Base-by-base conservation (phyloP, 306 rosid species). In the Elaeagnus macrophylla region DNA sequence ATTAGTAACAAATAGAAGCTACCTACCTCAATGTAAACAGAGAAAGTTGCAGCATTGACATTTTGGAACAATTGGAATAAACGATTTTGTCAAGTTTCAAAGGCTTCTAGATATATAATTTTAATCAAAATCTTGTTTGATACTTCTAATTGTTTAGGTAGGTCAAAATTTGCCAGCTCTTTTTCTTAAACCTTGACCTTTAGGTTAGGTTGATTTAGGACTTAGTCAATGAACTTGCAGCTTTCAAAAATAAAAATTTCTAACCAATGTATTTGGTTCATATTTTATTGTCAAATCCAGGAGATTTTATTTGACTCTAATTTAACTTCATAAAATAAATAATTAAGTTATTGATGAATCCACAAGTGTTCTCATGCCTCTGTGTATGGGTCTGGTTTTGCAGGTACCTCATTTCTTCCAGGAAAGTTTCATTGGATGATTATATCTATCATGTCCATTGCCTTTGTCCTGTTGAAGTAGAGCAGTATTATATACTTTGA, bases 401-500 rank as follows among this genome's bases (percentile, higher is more conserved):
- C 84, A 80, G 96, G 75, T 54, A 65, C 59, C 45, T 72, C 77
- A 16, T 66, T 61, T 7, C 37, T 76, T 14, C 73, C 64, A 39
- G 82, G 88, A 68, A 74, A 76, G 48, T 62, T 77, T 58, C 69
- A 67, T 25, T 62, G 81, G 85, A 60, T 72, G 25, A 64, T 66
- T 47, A 54, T 73, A 57, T 39, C 73, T 69, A 52, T 80, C 72
- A 60, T 82, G 54, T 74, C 79, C 0, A 50, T 71, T 19, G 82
- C 80, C 13, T 17, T 78, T 72, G 71, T 62, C 32, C 39, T 82
- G 76, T 75, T 77, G 79, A 77, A 60, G 61, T 76, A 77, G 69
- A 65, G 41, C 38, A 17, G 10, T 7, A 3, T 6, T 53, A 2
- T 12, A 6, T 36, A 10, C 5, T 0, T 19, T 14, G 25, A 48